Conservation (phyloP, 2,329 filamentous ascomycete genomes). For the Neurospora crassa region DNA sequence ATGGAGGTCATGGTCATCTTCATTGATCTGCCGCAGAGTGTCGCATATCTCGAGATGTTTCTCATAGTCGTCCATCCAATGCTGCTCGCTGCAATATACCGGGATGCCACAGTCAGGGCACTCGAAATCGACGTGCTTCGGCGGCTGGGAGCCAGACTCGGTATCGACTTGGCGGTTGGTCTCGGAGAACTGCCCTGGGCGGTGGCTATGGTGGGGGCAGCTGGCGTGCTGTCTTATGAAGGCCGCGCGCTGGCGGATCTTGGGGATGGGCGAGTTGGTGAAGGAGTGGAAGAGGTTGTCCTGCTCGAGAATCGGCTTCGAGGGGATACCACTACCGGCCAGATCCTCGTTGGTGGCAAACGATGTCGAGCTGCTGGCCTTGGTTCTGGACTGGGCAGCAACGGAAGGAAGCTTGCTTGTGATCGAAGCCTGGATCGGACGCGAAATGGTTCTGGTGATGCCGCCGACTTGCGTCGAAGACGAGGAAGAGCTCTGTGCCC, state of each 20-base stretch:
- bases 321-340: background rate
- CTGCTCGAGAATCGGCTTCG: slow-evolving; percentile 40
- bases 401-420: slow-evolving; percentile 12
- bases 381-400: slow-evolving; percentile 9
- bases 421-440: background rate
- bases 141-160: slow-evolving; percentile 46
- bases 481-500: slow-evolving; percentile 4
- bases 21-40: slow-evolving; percentile 83
- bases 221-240: slow-evolving; percentile 90
- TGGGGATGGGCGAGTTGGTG: slow-evolving; percentile 76
- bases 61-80: slow-evolving; percentile 96
- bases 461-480: background rate
- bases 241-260: slow-evolving; percentile 77
- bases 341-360: background rate
- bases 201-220: slow-evolving; percentile 85
- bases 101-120: slow-evolving; percentile 94
- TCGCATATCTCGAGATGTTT: slow-evolving; percentile 88
- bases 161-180: slow-evolving; percentile 48
- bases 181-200: slow-evolving; percentile 61
- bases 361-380: slow-evolving; percentile 18
- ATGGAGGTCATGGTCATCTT: slow-evolving; percentile 91
- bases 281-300: slow-evolving; percentile 93
- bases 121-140: slow-evolving; percentile 82
- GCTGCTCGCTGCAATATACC: slow-evolving; percentile 85
- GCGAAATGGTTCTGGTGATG: background rate